A percentile compares a stretch with the other conserved stretches of the same genome.
Conservation (phyloP, 768 basidiomycete species). For the Mycena albidolilacea region DNA sequence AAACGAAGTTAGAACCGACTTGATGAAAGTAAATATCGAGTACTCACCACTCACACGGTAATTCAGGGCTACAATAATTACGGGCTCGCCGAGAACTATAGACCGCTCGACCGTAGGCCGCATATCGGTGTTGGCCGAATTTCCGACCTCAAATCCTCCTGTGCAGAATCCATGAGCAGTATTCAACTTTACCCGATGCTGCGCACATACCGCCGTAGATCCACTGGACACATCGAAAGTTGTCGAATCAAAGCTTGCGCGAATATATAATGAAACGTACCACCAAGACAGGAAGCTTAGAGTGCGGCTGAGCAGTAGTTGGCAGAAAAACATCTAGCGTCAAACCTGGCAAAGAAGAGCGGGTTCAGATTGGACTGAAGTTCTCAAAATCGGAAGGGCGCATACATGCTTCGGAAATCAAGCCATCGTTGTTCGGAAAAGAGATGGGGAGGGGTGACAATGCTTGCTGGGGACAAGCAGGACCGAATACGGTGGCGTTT, state of each 20-base stretch:
- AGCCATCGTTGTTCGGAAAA: no score
- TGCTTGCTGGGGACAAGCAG: slow-evolving; percentile 1
- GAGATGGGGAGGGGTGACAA: not conserved
- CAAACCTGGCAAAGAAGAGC: slow-evolving; percentile 7
- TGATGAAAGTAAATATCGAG: not conserved
- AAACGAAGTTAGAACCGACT: no score
- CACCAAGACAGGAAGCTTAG: slow-evolving; percentile 23
- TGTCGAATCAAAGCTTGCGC: not conserved
- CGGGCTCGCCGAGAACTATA: not conserved
- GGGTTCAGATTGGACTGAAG: no score
- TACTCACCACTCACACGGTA: not conserved
- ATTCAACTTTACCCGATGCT: not conserved
- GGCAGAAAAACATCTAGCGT: slow-evolving; percentile 13
- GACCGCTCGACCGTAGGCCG: slow-evolving; percentile 7
- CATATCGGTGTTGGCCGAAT: not conserved
- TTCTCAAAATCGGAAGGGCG: no score
- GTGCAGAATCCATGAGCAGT: not conserved
- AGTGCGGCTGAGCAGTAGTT: not conserved
- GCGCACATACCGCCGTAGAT: not conserved
- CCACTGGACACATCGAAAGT: not conserved
- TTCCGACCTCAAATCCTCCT: not conserved
- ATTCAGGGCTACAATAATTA: not conserved
- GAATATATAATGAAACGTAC: slow-evolving; percentile 1
- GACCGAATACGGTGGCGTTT: not conserved
- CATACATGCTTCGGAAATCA: not conserved